Evolutionary conservation across 352 stramenopile species (phyloP), one percentile per base, ranked within the genome.

Genomic region (Globisporangium megalacanthum): DNA sequence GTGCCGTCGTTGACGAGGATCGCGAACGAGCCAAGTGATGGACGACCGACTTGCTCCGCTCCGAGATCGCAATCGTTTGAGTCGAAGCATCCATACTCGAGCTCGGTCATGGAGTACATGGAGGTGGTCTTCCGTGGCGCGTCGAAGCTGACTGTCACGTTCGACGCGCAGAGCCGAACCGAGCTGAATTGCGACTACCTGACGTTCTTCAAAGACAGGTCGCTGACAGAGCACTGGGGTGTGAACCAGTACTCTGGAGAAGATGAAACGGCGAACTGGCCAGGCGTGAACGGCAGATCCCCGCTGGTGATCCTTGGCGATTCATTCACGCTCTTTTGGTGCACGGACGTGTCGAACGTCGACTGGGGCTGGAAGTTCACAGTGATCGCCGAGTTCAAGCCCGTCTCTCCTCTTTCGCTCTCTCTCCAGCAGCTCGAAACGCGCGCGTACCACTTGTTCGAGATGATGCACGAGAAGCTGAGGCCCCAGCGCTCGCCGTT

Each of bases 361-460:
- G 88, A 96, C 25, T 97, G 89, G 89, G 86, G 86, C 0, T 94
- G 83, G 74, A 84, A 88, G 49, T 92, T 94, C 47, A 88, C 72
- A 8, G 80, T 94, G 0, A 70, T 65, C 17, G 79, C 82, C 6
- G 74, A 86, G 25, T 94, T 88, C 64, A 54, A 71, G 10, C 63
- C 71, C 1, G 61, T 79, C 10, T 56, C 62, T 25, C 72, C 83
- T 10, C 52, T 84, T 6, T 58, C 81, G 17, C 67, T 89, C 35
- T 67, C 54, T 10, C 47, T 88, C 1, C 69, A 85, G 13, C 77
- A 89, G 33, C 63, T 93, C 14, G 68, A 91, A 41, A 71, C 73
- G 39, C 72, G 76, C 20, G 72, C 75, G 4, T 82, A 87, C 22
- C 67, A 85, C 33, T 46, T 89, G 36, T 89, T 79, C 64, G 79